Percentiles rank a stretch among this genome's conserved stretches.
Conservation (phyloP, 352 stramenopile genomes). For the Globisporangium nodosum region DNA sequence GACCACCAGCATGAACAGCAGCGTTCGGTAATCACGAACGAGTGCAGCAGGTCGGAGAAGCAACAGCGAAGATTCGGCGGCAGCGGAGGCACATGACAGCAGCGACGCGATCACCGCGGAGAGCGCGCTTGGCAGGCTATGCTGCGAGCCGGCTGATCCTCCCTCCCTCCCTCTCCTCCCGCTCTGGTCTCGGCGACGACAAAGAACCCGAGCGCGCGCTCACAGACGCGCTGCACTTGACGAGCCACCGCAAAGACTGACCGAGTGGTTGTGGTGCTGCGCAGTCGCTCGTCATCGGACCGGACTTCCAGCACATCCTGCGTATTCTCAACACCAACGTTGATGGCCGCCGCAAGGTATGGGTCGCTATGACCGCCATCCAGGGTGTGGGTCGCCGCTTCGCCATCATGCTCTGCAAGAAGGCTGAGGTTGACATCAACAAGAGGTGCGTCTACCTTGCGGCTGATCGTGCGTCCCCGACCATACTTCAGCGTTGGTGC, state of each 20-base stretch:
- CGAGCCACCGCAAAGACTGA: neutral
- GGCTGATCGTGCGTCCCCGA: too few species aligned
- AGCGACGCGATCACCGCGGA: too few species aligned
- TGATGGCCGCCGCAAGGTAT: conserved; percentile 96
- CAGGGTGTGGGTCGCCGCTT: conserved; percentile 85
- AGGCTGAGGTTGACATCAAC: conserved; percentile 98
- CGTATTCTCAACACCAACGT: conserved; percentile 99
- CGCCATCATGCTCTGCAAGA: conserved; percentile 98
- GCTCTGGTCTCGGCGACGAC: too few species aligned
- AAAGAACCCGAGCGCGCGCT: neutral
- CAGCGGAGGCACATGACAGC: too few species aligned
- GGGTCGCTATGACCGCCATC: conserved; percentile 81
- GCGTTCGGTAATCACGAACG: neutral
- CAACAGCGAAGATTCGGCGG: too few species aligned
- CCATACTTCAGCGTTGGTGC: neutral
- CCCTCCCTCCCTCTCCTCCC: too few species aligned
- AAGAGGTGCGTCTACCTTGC: conserved; percentile 72
- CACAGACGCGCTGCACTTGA: neutral
- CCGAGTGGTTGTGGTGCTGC: conserved; percentile 8
- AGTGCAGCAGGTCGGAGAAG: neutral
- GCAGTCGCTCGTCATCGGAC: conserved; percentile 88
- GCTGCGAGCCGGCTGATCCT: too few species aligned
- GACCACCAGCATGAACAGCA: neutral
- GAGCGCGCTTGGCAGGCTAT: too few species aligned
- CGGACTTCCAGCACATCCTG: conserved; percentile 99